Conservation (phyloP, 1,284 basidiomycete species). For the Trichosporon sp. region DNA sequence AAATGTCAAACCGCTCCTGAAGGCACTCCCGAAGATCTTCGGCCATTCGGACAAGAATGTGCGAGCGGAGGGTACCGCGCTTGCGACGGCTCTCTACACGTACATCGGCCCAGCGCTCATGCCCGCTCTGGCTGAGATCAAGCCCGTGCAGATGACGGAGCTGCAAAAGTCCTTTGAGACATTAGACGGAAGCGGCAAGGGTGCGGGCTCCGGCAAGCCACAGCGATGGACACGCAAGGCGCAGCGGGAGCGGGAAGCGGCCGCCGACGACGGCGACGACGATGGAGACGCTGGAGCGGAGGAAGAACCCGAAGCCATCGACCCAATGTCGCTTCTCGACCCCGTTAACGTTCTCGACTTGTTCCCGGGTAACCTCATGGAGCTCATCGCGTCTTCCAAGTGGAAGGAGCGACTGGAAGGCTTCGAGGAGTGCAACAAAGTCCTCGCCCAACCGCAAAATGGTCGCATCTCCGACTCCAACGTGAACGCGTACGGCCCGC, state of each 20-base stretch:
- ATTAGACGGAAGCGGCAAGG: slow-evolving; percentile 75
- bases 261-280: slow-evolving; percentile 48
- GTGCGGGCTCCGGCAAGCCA: slow-evolving; percentile 72
- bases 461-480: slow-evolving; percentile 73
- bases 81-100: slow-evolving; percentile 75
- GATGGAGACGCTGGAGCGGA: slow-evolving; percentile 24
- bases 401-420: slow-evolving; percentile 98
- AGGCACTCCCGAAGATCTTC: slow-evolving; percentile 86
- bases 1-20: slow-evolving; percentile 70
- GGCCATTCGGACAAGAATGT: slow-evolving; percentile 94
- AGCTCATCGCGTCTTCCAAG: slow-evolving; percentile 76
- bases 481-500: slow-evolving; percentile 44
- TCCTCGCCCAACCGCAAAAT: slow-evolving; percentile 60
- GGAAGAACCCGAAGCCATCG: slow-evolving; percentile 53
- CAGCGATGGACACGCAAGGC: slow-evolving; percentile 72
- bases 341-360: slow-evolving; percentile 71
- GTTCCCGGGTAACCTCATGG: slow-evolving; percentile 68
- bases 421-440: slow-evolving; percentile 71
- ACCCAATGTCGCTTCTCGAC: slow-evolving; percentile 78
- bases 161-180: slow-evolving; percentile 82
- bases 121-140: slow-evolving; percentile 82
- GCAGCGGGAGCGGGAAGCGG: slow-evolving; percentile 65
- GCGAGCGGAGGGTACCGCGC: slow-evolving; percentile 77
- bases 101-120: slow-evolving; percentile 84
- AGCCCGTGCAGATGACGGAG: slow-evolving; percentile 97